phyloP scores from a whole-genome alignment of 345 rosid species.

The Raphanus raphanistrum region DNA sequence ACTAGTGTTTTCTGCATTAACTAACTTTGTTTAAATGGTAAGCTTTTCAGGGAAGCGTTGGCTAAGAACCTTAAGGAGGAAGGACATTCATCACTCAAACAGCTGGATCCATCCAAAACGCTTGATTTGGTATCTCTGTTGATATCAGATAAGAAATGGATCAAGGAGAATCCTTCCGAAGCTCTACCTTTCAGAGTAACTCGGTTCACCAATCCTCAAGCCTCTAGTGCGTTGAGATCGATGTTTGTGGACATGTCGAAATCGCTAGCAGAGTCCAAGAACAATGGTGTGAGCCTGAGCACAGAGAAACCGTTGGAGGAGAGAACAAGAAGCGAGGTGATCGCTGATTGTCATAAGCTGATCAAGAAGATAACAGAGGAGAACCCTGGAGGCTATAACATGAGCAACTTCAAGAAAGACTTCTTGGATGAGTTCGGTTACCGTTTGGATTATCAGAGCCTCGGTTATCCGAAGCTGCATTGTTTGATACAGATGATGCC shows the following conservation, averaged over 20 bases:
- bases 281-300: conserved; percentile 26
- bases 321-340: conserved; percentile 46
- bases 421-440: conserved; percentile 57
- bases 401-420: conserved; percentile 46
- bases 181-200: conserved; percentile 53
- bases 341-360: conserved; percentile 60
- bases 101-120: conserved; percentile 43
- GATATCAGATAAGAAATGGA: conserved; percentile 70
- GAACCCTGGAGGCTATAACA: conserved; percentile 56
- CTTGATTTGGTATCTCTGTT: conserved; percentile 59
- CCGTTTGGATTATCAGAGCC: conserved; percentile 49
- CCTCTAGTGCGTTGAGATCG: conserved; percentile 51
- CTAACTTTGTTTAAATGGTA: neutral
- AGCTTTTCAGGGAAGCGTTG: conserved; percentile 57
- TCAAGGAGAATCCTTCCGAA: conserved; percentile 54
- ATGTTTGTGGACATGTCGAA: conserved; percentile 38
- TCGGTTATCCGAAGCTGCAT: conserved; percentile 57
- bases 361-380: conserved; percentile 52
- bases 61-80: conserved; percentile 56
- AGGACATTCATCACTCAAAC: conserved; percentile 57
- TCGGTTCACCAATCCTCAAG: conserved; percentile 28
- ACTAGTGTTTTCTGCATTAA: conserved; percentile 7
- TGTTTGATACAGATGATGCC: conserved; percentile 52
- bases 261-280: conserved; percentile 30
- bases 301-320: conserved; percentile 36